These are phyloP conservation scores for Aureobasidium subglaciale DNA, from an alignment of 2,329 filamentous ascomycete species.

Conservation along the genomic window DNA sequence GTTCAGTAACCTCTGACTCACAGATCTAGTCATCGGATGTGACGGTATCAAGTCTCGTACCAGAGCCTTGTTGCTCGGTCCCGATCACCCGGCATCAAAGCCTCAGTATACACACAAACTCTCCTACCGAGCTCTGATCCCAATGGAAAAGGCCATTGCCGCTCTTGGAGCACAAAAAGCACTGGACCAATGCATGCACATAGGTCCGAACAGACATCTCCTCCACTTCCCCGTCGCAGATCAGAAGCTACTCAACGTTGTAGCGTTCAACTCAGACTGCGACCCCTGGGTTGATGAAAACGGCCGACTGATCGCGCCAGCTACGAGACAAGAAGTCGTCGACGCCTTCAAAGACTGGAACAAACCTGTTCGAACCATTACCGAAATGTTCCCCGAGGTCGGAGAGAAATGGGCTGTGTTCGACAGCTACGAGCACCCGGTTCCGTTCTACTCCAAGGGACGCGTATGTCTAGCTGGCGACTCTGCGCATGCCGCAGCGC, in stretches of 20 bases:
- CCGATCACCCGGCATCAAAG: conserved; percentile 37
- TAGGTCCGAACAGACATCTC: conserved; percentile 51
- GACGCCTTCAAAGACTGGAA: conserved; percentile 39
- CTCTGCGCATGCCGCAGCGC: conserved; percentile 50
- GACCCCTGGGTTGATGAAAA: conserved; percentile 32
- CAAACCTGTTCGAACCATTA: conserved; percentile 30
- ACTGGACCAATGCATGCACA: conserved; percentile 23
- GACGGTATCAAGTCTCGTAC: conserved; percentile 57
- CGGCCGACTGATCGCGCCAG: conserved; percentile 34
- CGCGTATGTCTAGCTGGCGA: conserved; percentile 45
- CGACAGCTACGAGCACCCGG: conserved; percentile 35
- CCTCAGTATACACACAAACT: conserved; percentile 51
- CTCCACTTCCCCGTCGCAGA: conserved; percentile 56
- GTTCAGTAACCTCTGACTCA: too few relatives aligned
- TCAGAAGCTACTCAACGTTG: conserved; percentile 51
- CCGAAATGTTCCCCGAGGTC: conserved; percentile 40
- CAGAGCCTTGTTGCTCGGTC: conserved; percentile 46
- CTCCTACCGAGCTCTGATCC: conserved; percentile 56
- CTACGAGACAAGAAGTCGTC: conserved; percentile 35
- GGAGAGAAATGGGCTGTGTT: conserved; percentile 44
- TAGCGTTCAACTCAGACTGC: conserved; percentile 38
- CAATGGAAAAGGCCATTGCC: conserved; percentile 41
- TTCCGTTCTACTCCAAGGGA: conserved; percentile 32
- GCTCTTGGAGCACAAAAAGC: conserved; percentile 24
- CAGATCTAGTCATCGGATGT: conserved; percentile 32